A percentile compares a stretch with the other conserved stretches of the same genome.
Conservation (phyloP, 805 yeast species). For the Candida methanosorbosa region DNA sequence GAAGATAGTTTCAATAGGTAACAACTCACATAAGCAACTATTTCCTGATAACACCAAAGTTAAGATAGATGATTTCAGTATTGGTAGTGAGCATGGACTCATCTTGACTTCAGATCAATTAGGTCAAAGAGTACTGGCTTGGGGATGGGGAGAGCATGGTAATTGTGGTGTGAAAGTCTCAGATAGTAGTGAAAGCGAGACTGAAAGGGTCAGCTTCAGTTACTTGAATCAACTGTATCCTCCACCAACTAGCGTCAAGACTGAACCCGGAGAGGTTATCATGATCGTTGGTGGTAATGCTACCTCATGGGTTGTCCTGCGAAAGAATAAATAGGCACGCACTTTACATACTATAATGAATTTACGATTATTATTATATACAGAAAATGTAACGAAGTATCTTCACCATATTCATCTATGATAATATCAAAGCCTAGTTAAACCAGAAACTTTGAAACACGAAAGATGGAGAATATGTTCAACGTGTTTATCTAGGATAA, state of each 20-base stretch:
- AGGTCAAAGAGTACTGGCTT: constrained; percentile 40
- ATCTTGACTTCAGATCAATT: constrained; percentile 19
- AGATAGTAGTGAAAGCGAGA: constrained; percentile 5
- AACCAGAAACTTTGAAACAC: too few species aligned
- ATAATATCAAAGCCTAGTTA: constrained; percentile 2
- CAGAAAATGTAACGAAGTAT: constrained; percentile 54
- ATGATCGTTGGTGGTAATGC: constrained; percentile 58
- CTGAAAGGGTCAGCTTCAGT: constrained; percentile 26
- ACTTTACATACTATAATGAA: too few species aligned
- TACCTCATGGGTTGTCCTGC: constrained; percentile 46
- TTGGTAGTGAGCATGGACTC: constrained; percentile 89
- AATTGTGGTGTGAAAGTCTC: constrained; percentile 61
- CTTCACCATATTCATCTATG: constrained; percentile 77
- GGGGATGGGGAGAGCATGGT: constrained; percentile 99
- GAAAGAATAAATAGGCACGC: constrained; percentile 1
- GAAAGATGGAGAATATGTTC: constrained; percentile 81
- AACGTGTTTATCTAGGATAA: constrained; percentile 58
- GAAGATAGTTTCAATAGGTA: constrained; percentile 51
- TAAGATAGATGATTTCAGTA: constrained; percentile 21
- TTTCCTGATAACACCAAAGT: constrained; percentile 13
- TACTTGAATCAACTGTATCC: constrained; percentile 26
- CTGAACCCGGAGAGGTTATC: constrained; percentile 14
- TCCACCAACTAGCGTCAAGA: too few species aligned
- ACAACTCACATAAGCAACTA: constrained; percentile 68
- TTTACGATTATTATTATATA: not conserved